Conservation (phyloP, 2,329 filamentous ascomycete species). For the Pseudomassariella vexata region DNA sequence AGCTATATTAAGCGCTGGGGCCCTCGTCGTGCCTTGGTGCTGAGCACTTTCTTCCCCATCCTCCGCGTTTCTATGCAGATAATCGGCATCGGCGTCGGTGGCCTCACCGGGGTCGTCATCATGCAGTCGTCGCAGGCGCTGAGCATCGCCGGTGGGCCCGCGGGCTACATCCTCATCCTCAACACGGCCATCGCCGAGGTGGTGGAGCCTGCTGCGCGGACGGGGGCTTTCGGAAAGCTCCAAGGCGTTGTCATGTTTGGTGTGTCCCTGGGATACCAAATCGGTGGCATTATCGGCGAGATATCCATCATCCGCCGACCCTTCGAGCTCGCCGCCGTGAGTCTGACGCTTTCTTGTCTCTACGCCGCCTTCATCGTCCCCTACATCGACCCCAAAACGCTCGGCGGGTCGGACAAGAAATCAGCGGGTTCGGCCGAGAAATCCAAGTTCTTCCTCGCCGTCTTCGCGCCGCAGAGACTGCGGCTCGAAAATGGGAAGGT, state of each 20-base stretch:
- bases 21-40: constrained; percentile 52
- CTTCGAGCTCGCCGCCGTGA: constrained; percentile 15
- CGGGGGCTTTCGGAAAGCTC: constrained; percentile 54
- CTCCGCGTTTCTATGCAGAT: constrained; percentile 58
- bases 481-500: constrained; percentile 11
- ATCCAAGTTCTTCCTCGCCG: constrained; percentile 8
- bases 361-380: constrained; percentile 13
- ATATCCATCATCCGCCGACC: constrained; percentile 12
- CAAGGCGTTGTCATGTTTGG: constrained; percentile 18
- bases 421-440: constrained; percentile 9
- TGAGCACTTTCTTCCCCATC: constrained; percentile 60
- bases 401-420: constrained; percentile 9
- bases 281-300: constrained; percentile 15
- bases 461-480: constrained; percentile 14
- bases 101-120: constrained; percentile 53
- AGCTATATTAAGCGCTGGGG: constrained; percentile 61
- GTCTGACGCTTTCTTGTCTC: constrained; percentile 10
- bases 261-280: constrained; percentile 12
- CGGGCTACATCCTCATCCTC: constrained; percentile 61
- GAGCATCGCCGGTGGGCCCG: constrained; percentile 60
- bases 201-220: constrained; percentile 50
- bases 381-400: constrained; percentile 16
- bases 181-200: constrained; percentile 64
- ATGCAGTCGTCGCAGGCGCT: constrained; percentile 64
- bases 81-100: constrained; percentile 54